Evolutionary conservation across 1,139 yeast species (phyloP), one percentile per base, ranked within the genome.

Genomic region (Debaryomyces udenii): DNA sequence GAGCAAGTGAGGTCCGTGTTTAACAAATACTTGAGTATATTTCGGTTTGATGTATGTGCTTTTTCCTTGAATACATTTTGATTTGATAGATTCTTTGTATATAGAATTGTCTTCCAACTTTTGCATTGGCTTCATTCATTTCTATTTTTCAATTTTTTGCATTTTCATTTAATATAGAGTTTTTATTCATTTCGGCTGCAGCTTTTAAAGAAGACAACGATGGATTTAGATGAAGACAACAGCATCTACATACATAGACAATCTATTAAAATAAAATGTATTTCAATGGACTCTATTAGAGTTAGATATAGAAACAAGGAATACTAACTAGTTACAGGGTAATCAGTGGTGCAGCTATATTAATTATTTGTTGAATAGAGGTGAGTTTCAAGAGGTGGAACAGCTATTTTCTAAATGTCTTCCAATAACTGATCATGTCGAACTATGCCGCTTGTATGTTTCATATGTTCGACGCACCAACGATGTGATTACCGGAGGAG

Each of bases 401-500:
- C 66, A 70, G 30, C 62, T 86, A 27, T 87, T 87, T 57, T 73
- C 76, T 22, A 70, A 80, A 43, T 80, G 87, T 49, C 70, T 89
- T 43, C 75, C 78, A 3, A 69, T 74, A 24, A 78, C 84, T 6
- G 78, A 76, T 37, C 76, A 80, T 51, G 81, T 87, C 30, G 78
- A 78, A 26, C 66, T 93, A 26, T 91, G 94, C 82, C 73, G 81
- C 38, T 66, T 78, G 28, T 93, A 93, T 59, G 78, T 93, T 27
- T 80, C 80, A 32, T 90, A 88, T 57, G 90, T 88, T 33, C 80
- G 93, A 48, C 74, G 93, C 46, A 84, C 82, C 31, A 87, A 90
- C 57, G 88, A 87, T 56, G 75, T 86, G 17, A 78, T 83, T 37
- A 84, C 93, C 2, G 95, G 94, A 18, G 96, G 95, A 26, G 95